These are phyloP conservation scores for Hortaea werneckii DNA, from an alignment of 2,329 filamentous ascomycete genomes.

Conservation along the genomic window DNA sequence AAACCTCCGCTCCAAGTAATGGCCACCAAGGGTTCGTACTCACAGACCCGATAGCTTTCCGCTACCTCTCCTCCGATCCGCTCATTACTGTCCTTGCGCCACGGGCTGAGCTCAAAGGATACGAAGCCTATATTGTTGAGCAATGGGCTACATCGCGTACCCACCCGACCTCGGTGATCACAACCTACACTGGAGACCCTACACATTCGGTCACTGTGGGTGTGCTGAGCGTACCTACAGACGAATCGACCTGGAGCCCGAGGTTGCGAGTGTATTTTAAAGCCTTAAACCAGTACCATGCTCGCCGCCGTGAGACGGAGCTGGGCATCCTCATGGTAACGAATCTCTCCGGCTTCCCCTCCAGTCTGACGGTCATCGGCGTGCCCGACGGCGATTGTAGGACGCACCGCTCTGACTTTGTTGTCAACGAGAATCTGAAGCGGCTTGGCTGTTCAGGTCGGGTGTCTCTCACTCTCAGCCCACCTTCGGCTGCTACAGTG, in stretches of 20 bases:
- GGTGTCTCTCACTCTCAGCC: constrained; percentile 69
- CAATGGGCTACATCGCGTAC: constrained; percentile 93
- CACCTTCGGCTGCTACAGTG: constrained; percentile 69
- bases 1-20: constrained; percentile 11
- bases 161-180: constrained; percentile 84
- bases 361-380: constrained; percentile 80
- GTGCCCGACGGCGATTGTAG: constrained; percentile 79
- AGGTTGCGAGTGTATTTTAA: constrained; percentile 75
- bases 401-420: constrained; percentile 71
- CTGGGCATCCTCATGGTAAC: constrained; percentile 87
- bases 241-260: constrained; percentile 70
- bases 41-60: constrained; percentile 56
- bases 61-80: constrained; percentile 76
- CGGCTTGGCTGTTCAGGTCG: constrained; percentile 84
- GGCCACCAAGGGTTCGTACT: constrained; percentile 51
- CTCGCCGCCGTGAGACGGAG: constrained; percentile 68
- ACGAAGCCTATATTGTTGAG: constrained; percentile 89
- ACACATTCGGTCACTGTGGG: constrained; percentile 69
- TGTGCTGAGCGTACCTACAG: constrained; percentile 69
- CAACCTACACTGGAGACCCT: constrained; percentile 82
- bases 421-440: constrained; percentile 91
- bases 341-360: constrained; percentile 85
- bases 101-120: constrained; percentile 61
- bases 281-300: constrained; percentile 75
- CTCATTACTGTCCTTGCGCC: constrained; percentile 66